Evolutionary conservation across 805 yeast species (phyloP).

Genomic region (Kluyveromyces nonfermentans): DNA sequence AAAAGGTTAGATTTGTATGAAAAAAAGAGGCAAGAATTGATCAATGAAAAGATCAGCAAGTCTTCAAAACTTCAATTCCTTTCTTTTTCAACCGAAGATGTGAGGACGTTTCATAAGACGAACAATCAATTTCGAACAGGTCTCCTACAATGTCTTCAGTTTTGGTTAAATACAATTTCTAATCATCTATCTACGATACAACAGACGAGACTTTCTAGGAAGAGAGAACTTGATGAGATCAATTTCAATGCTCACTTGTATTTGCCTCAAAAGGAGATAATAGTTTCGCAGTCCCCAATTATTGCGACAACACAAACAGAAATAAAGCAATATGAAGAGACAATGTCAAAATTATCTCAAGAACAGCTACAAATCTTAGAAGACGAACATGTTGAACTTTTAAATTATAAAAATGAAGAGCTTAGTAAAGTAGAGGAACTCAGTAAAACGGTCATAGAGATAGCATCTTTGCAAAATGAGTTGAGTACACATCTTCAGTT

Average conservation of each 20-base stretch:
- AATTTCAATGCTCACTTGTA: conserved; percentile 17
- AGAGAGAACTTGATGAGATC: conserved; percentile 29
- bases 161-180: conserved; percentile 35
- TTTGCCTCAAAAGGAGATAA: conserved; percentile 15
- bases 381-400: conserved; percentile 46
- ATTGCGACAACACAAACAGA: conserved; percentile 25
- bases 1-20: conserved; percentile 46
- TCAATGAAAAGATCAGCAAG: conserved; percentile 14
- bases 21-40: conserved; percentile 30
- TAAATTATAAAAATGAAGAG: conserved; percentile 50
- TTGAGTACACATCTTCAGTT: conserved; percentile 59
- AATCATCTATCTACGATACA: conserved; percentile 41
- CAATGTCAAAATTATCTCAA: conserved; percentile 31
- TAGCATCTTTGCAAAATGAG: conserved; percentile 66
- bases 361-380: conserved; percentile 51
- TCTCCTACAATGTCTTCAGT: conserved; percentile 39
- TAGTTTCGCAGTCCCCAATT: conserved; percentile 23
- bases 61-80: conserved; percentile 8
- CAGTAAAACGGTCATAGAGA: conserved; percentile 58
- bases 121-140: conserved; percentile 39
- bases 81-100: conserved; percentile 22
- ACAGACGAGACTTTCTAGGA: conserved; percentile 37
- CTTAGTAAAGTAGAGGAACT: conserved; percentile 49
- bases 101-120: conserved; percentile 30
- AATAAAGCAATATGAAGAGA: conserved; percentile 29